phyloP scores from a whole-genome alignment of 139 green algal genomes.

The Coccomyxa sp. region DNA sequence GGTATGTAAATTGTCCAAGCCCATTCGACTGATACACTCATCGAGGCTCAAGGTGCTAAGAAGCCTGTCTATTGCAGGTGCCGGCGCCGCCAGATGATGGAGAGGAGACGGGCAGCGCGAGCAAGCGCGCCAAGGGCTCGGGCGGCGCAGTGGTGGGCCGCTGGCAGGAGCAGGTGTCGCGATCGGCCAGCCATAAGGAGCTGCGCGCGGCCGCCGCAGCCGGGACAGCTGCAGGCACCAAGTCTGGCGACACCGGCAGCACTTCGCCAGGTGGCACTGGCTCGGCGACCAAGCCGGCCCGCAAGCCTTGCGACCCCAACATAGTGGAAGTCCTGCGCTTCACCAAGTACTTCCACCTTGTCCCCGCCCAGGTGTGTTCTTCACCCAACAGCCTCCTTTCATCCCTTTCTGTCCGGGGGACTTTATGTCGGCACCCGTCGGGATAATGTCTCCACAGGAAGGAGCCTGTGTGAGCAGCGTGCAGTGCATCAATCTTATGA shows the following conservation, averaged over 20 bases:
- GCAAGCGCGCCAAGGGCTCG: neutral
- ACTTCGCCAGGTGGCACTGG: neutral
- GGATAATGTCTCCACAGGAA: neutral
- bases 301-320: neutral
- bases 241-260: neutral
- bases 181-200: neutral
- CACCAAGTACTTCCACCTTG: slow-evolving; percentile 69
- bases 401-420: neutral
- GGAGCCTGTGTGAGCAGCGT: neutral
- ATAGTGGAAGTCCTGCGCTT: slow-evolving; percentile 57
- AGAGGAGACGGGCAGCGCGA: neutral
- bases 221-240: neutral
- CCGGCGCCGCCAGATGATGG: slow-evolving; percentile 20
- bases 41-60: neutral
- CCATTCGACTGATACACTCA: too few species aligned
- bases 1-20: too few species aligned
- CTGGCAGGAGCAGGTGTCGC: slow-evolving; percentile 2
- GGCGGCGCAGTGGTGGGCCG: slow-evolving; percentile 8
- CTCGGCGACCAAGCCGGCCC: neutral
- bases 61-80: neutral
- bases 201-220: neutral
- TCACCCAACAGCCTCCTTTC: neutral
- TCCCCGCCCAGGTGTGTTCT: slow-evolving; percentile 42
- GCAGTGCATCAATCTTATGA: too few species aligned
- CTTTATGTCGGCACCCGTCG: neutral